Evolutionary conservation across 805 yeast species (phyloP).

Genomic region (Saturnispora galanensis): DNA sequence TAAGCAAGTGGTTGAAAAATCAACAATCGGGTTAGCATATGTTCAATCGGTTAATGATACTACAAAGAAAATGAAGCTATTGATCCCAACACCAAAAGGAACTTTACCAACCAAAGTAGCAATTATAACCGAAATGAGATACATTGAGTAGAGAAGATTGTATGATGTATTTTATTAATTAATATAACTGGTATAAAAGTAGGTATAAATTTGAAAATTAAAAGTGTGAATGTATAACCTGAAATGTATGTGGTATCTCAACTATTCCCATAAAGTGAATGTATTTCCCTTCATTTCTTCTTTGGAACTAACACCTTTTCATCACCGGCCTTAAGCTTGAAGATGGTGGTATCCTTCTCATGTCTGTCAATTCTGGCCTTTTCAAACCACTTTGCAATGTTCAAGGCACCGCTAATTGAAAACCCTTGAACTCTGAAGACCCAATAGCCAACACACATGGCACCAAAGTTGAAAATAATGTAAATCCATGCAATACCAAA

Average conservation of each 20-base stretch:
- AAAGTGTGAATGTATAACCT: neutral
- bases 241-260: too few relatives aligned
- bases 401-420: slow-evolving; percentile 25
- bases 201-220: neutral
- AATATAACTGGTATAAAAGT: slow-evolving; percentile 29
- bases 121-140: slow-evolving; percentile 69
- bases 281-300: neutral
- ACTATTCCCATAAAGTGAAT: too few relatives aligned
- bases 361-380: slow-evolving; percentile 38
- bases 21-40: slow-evolving; percentile 70
- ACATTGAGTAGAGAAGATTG: slow-evolving; percentile 48
- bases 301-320: slow-evolving; percentile 25
- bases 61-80: slow-evolving; percentile 54
- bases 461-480: slow-evolving; percentile 40
- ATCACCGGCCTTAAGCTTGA: slow-evolving; percentile 32
- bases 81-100: slow-evolving; percentile 79
- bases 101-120: slow-evolving; percentile 66
- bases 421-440: slow-evolving; percentile 29
- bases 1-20: slow-evolving; percentile 9
- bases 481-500: slow-evolving; percentile 53
- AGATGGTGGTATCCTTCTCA: slow-evolving; percentile 35
- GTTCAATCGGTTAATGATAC: slow-evolving; percentile 54
- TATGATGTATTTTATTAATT: slow-evolving; percentile 16
- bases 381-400: slow-evolving; percentile 31
- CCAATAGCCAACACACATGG: slow-evolving; percentile 31